phyloP scores from a whole-genome alignment of 2,329 filamentous ascomycete genomes.

The Neofusicoccum cordaticola region DNA sequence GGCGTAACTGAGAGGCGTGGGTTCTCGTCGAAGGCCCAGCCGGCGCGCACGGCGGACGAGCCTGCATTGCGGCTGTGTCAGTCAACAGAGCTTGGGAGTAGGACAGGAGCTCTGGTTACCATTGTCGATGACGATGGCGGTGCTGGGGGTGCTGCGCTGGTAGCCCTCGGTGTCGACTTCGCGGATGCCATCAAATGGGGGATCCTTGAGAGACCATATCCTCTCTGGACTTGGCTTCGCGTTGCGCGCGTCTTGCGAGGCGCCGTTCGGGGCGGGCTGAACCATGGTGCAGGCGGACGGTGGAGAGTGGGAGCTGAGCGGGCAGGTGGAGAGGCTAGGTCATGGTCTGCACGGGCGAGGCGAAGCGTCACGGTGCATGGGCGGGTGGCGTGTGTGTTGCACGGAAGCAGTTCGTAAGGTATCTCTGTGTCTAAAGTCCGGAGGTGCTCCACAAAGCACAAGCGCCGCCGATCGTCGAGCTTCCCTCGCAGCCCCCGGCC shows the following conservation, averaged over 20 bases:
- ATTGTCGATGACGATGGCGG: conserved; percentile 96
- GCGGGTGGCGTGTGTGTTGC: neutral
- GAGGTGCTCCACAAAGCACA: conserved; percentile 16
- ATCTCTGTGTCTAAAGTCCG: conserved; percentile 17
- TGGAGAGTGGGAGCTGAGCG: neutral
- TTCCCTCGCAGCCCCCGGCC: neutral
- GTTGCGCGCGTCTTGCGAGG: conserved; percentile 45
- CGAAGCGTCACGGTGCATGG: neutral
- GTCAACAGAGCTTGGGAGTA: neutral
- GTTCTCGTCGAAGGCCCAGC: conserved; percentile 88
- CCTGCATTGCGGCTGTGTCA: conserved; percentile 52
- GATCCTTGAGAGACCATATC: conserved; percentile 55
- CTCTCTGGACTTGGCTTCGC: conserved; percentile 54
- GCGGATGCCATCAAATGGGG: conserved; percentile 60
- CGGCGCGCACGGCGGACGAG: conserved; percentile 83
- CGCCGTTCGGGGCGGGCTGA: conserved; percentile 36
- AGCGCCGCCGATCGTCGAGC: conserved; percentile 12
- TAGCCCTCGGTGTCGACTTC: conserved; percentile 66
- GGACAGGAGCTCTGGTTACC: conserved; percentile 52
- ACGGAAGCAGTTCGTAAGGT: conserved; percentile 4
- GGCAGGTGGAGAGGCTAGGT: neutral
- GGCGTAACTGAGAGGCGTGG: conserved; percentile 80
- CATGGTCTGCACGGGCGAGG: neutral
- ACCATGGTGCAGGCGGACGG: conserved; percentile 28
- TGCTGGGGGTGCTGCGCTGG: conserved; percentile 58